Base-by-base conservation (phyloP, 2,329 filamentous ascomycete genomes). In the Monosporascus cannonballus region DNA sequence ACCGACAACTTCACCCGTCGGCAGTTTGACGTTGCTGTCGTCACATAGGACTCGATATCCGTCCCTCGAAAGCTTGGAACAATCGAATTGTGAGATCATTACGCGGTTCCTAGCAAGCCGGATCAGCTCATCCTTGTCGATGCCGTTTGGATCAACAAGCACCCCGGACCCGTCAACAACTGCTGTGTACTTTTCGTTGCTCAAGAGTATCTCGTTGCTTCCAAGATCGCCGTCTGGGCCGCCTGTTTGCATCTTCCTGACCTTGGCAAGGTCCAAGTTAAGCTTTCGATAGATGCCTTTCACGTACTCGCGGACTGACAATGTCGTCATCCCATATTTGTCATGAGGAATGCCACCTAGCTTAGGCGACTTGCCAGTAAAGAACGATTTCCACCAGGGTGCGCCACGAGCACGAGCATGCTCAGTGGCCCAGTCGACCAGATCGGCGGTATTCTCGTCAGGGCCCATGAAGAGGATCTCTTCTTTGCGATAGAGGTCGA, bases 311-410 rank as follows among this genome's bases (percentile, higher is more conserved):
- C 94, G 90, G 48, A 99, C 93, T 6, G 92, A 96, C 53, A 97
- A 75, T 0, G 94, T 97, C 1, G 94, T 99, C 94, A 99, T 99
- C 64, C 94, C 94, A 67, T 99, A 99, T 41, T 79, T 75, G 69
- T 99, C 94, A 72, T 99, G 94, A 38, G 94, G 94, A 61, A 99
- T 99, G 67, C 94, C 94, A 58, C 94, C 94, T 15, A 99, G 81
- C 72, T 89, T 94, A 50, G 91, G 94, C 62, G 90, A 96, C 80
- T 99, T 99, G 66, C 94, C 94, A 2, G 94, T 99, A 80, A 99
- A 99, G 83, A 99, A 99, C 0, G 94, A 99, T 79, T 99, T 99
- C 94, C 94, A 99, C 90, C 93, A 99, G 27, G 91, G 90, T 4
- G 94, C 94, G 46, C 91, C 91, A 62, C 94, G 86, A 56, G 77